Evolutionary conservation across 2,329 filamentous ascomycete species (phyloP).

Genomic region (Seiridium cupressi): DNA sequence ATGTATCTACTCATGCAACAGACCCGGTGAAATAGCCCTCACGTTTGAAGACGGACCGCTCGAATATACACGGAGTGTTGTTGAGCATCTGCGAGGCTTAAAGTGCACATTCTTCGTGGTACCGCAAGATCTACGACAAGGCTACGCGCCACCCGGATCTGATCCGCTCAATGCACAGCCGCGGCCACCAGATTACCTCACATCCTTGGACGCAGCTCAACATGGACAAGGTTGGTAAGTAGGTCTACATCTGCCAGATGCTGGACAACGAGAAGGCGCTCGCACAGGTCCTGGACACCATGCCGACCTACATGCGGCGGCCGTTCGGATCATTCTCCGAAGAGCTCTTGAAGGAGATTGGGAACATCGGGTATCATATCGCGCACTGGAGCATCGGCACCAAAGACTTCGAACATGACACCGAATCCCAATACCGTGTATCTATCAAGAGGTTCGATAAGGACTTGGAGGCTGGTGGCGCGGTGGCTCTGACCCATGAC

Average conservation of each 20-base stretch:
- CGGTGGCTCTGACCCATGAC: slow-evolving; percentile 22
- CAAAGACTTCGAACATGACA: slow-evolving; percentile 17
- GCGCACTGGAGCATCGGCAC: slow-evolving; percentile 28
- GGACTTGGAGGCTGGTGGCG: slow-evolving; percentile 12
- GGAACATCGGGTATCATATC: slow-evolving; percentile 31
- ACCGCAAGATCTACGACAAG: slow-evolving; percentile 32
- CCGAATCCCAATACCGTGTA: not conserved
- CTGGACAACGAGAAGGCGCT: slow-evolving; percentile 44
- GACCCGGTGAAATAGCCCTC: slow-evolving; percentile 30
- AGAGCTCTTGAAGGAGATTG: slow-evolving; percentile 22
- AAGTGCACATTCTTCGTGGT: slow-evolving; percentile 36
- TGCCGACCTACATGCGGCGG: slow-evolving; percentile 45
- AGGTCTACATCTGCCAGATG: slow-evolving; percentile 36
- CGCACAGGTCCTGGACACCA: slow-evolving; percentile 38
- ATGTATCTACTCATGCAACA: slow-evolving; percentile 30
- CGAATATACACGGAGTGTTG: slow-evolving; percentile 28
- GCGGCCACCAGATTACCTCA: slow-evolving; percentile 45
- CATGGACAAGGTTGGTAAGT: slow-evolving; percentile 30
- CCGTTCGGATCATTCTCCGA: slow-evolving; percentile 27
- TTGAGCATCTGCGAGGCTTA: slow-evolving; percentile 32
- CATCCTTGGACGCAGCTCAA: slow-evolving; percentile 48
- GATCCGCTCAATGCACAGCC: slow-evolving; percentile 40
- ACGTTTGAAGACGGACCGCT: slow-evolving; percentile 37
- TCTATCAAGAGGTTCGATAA: not conserved
- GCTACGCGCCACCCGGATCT: slow-evolving; percentile 40